Evolutionary conservation across 1,139 yeast genomes (phyloP).

Genomic region (Kodamaea plutei): DNA sequence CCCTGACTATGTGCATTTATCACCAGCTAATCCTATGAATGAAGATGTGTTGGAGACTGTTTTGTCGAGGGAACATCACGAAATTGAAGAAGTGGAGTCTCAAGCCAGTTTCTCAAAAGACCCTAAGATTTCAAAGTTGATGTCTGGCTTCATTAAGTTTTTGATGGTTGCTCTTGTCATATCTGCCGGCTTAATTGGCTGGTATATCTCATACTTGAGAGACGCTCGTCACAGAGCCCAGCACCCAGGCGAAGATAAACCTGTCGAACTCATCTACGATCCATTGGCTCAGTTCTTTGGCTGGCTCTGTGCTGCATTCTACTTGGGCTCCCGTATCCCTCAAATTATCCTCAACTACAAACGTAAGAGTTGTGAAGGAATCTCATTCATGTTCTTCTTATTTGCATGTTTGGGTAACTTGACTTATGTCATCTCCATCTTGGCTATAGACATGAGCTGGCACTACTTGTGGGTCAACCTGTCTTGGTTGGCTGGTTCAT

Average conservation of each 20-base stretch:
- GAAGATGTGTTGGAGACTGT: conserved; percentile 64
- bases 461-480: conserved; percentile 74
- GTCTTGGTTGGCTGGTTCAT: conserved; percentile 89
- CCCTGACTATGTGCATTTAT: conserved; percentile 74
- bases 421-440: conserved; percentile 81
- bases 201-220: conserved; percentile 63
- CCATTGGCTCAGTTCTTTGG: conserved; percentile 85
- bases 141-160: conserved; percentile 43
- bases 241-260: conserved; percentile 28
- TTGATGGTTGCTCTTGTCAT: conserved; percentile 68
- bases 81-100: conserved; percentile 14
- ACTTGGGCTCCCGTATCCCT: conserved; percentile 85
- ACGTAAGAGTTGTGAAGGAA: conserved; percentile 89
- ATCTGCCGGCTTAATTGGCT: conserved; percentile 77
- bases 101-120: conserved; percentile 9
- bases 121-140: conserved; percentile 15
- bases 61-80: conserved; percentile 35
- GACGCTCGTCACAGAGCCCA: conserved; percentile 25
- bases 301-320: conserved; percentile 82
- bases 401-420: conserved; percentile 92
- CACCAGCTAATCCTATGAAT: conserved; percentile 84
- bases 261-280: conserved; percentile 52
- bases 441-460: conserved; percentile 68
- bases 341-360: conserved; percentile 79
- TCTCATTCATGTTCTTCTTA: conserved; percentile 83